phyloP scores from a whole-genome alignment of 192 early-diverging fungal species.

The Backusella liffmaniae region DNA sequence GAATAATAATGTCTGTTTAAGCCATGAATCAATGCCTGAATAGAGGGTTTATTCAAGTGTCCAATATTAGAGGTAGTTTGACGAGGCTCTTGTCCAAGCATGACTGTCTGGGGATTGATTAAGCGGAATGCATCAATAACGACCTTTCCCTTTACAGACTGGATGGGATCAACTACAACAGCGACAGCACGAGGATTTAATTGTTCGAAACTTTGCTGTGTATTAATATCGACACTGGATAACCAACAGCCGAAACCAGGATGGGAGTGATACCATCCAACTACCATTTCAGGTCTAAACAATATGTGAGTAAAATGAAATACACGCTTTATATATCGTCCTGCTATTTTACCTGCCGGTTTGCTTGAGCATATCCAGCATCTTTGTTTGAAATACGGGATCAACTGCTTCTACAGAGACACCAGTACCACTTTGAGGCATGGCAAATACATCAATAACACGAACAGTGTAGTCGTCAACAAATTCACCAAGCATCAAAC shows the following conservation, averaged over 20 bases:
- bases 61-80: conserved; percentile 99
- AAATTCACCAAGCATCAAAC: conserved; percentile 99
- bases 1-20: conserved; percentile 99
- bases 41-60: conserved; percentile 95
- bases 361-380: conserved; percentile 99
- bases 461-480: conserved; percentile 99
- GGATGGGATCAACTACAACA: conserved; percentile 99
- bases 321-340: neutral
- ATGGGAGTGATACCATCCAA: conserved; percentile 99
- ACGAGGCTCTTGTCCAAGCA: conserved; percentile 90
- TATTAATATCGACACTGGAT: conserved; percentile 98
- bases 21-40: conserved; percentile 97
- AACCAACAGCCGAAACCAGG: conserved; percentile 99
- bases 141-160: conserved; percentile 99
- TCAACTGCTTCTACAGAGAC: conserved; percentile 99
- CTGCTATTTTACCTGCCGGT: conserved; percentile 75
- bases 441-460: conserved; percentile 99
- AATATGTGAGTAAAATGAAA: neutral
- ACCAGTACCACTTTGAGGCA: conserved; percentile 99
- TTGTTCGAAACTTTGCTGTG: conserved; percentile 96
- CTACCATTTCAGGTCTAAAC: conserved; percentile 91
- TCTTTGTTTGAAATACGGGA: conserved; percentile 98
- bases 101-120: conserved; percentile 85
- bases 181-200: conserved; percentile 94
- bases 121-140: conserved; percentile 99